Conservation (phyloP, 345 rosid species). For the Trapa incisa region DNA sequence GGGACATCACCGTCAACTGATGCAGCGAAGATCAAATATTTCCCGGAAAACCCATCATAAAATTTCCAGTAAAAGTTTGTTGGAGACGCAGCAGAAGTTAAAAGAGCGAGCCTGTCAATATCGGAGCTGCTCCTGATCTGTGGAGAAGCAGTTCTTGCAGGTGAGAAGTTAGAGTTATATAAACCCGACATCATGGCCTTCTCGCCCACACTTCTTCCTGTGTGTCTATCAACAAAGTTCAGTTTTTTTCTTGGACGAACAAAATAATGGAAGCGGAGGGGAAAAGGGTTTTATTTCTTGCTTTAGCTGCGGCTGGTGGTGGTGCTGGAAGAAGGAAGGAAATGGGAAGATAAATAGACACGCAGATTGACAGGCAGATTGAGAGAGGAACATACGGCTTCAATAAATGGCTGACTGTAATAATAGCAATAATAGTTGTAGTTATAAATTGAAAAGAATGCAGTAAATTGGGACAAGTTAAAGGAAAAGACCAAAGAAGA, state of each 20-base stretch:
- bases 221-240: background rate
- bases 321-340: background rate
- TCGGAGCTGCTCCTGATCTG: constrained; percentile 83
- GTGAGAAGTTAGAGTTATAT: constrained; percentile 84
- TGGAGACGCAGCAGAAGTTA: background rate
- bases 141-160: constrained; percentile 90
- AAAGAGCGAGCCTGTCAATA: constrained; percentile 52
- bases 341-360: background rate
- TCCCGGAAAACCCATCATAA: background rate
- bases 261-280: background rate
- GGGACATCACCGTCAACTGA: constrained; percentile 10
- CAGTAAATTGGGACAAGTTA: background rate
- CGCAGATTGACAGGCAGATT: too few species aligned
- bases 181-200: constrained; percentile 81
- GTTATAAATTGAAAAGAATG: background rate
- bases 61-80: background rate
- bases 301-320: background rate
- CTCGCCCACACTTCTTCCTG: constrained; percentile 5
- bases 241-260: background rate
- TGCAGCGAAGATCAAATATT: background rate
- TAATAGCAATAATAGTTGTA: background rate
- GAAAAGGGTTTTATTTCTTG: constrained; percentile 7
- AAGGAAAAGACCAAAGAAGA: background rate
- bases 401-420: constrained; percentile 3
- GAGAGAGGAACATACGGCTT: background rate